Percentiles rank a stretch among this genome's conserved stretches.
phyloP scores from a whole-genome alignment of 257 asterid species.

The Solanum bulbocastanum region DNA sequence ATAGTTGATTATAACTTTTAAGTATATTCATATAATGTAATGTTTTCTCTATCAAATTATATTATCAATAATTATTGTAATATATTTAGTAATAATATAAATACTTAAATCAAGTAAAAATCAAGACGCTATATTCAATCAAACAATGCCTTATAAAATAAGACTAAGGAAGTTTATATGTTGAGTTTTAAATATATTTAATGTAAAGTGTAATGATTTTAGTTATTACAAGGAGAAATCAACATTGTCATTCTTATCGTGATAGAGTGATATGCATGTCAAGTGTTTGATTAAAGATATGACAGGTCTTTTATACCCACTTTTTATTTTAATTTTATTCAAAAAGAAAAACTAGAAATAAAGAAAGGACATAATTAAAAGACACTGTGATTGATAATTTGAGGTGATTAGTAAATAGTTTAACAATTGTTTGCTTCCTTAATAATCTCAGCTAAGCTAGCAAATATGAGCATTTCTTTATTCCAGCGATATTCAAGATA shows the following conservation, averaged over 20 bases:
- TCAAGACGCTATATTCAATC: too few species aligned
- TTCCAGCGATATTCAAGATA: too few species aligned
- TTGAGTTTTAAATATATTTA: neutral
- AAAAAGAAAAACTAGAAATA: neutral
- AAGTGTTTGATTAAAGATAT: neutral
- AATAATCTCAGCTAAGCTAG: neutral
- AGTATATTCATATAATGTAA: neutral
- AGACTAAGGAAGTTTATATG: neutral
- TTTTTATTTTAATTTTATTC: neutral
- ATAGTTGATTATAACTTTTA: neutral
- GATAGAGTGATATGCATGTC: neutral
- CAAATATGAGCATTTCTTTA: neutral
- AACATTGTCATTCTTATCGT: neutral
- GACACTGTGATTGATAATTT: neutral
- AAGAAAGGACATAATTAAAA: neutral
- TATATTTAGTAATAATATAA: too few species aligned
- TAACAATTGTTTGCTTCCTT: too few species aligned
- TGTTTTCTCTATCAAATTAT: neutral
- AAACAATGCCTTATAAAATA: too few species aligned
- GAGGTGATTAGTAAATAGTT: neutral
- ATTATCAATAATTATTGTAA: too few species aligned
- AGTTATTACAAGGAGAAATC: neutral
- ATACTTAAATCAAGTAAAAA: too few species aligned
- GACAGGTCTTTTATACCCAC: neutral
- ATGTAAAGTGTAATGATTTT: neutral